phyloP scores from a whole-genome alignment of 352 stramenopile species.

The Phytophthora cajani region DNA sequence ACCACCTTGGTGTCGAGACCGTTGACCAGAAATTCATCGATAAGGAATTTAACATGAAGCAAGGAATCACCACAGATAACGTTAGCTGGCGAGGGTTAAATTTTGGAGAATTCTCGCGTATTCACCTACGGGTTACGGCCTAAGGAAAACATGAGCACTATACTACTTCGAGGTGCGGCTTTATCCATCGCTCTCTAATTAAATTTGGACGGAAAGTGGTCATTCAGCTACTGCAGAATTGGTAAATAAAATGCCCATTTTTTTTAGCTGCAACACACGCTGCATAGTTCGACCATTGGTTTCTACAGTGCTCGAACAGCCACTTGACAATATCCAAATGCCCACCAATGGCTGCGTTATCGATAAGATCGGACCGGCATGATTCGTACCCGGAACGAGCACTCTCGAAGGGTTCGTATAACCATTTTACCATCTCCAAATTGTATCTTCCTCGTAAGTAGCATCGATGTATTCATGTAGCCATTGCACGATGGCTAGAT shows the following conservation, averaged over 20 bases:
- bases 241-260: neutral
- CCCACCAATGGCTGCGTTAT: neutral
- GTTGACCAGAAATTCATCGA: no score
- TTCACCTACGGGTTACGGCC: no score
- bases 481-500: no score
- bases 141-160: no score
- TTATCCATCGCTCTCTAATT: neutral
- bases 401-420: neutral
- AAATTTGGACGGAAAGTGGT: neutral
- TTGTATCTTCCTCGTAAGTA: no score
- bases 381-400: neutral
- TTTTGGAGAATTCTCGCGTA: no score
- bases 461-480: no score
- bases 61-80: no score
- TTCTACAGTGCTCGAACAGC: neutral
- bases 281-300: neutral
- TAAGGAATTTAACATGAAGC: no score
- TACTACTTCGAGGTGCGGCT: neutral
- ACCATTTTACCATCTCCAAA: neutral
- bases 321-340: neutral
- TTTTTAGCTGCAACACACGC: neutral
- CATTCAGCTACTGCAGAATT: neutral
- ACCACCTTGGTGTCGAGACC: no score
- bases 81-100: no score
- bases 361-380: neutral